Evolutionary conservation across 495 filamentous ascomycete genomes (phyloP), one percentile per base, ranked within the genome.

Genomic region (Lophiostoma macrostomum): DNA sequence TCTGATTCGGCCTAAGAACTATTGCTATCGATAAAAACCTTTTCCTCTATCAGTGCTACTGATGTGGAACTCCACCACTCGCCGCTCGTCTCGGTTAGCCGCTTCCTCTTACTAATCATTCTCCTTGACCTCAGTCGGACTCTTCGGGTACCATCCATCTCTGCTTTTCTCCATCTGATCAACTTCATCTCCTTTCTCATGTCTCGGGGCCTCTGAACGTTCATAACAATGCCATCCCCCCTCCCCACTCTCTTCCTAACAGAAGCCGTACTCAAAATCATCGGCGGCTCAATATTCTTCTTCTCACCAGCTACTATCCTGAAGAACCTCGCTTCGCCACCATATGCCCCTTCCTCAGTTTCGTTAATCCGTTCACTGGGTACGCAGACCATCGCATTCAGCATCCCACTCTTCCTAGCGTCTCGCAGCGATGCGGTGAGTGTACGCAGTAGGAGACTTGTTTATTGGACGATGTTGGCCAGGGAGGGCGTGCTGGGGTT

Each of bases 231-330:
- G 1, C 23, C 30, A n/a, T 52, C 47, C n/a, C 54, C 54, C 14
- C 39, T 58, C 0, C 54, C 37, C 19, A 20, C 47, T 18, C 54
- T 58, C 46, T 32, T 58, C 31, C 22, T 52, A 30, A 38, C 40
- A 4, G 47, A 51, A 46, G 38, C 54, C 39, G 14, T 41, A n/a
- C 46, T 58, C 39, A 51, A 58, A 32, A 18, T 52, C 16, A 12
- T 52, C 30, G 46, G 46, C 38, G 54, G 54, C 54, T 35, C 54
- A 36, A 20, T 40, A 11, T 58, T 51, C 47, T 24, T 58, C 25
- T 16, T 58, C 38, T 45, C 47, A 8, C 54, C 54, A 1, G 7
- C 39, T 10, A 24, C 25, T 1, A 52, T 58, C 19, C 46, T 57
- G 19, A 3, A 29, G 4, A 34, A 37, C 45, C 37, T 50, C 2